Base-by-base conservation (phyloP, 2,329 filamentous ascomycete species). In the Colletotrichum gigasporum region DNA sequence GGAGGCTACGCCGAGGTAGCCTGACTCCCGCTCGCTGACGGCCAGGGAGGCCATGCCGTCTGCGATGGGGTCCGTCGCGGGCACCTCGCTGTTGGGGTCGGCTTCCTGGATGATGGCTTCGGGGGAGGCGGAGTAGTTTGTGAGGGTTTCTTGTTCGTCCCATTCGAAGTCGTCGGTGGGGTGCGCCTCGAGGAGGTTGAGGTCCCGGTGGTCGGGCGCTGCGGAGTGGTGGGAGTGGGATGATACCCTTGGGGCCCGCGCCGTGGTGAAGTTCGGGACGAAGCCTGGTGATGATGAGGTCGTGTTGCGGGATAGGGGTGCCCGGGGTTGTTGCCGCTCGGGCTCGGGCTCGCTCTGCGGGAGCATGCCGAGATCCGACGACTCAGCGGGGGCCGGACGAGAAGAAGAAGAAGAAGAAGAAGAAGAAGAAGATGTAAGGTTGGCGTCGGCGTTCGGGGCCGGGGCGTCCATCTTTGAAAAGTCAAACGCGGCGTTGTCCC, bases 1-100 rank as follows among this genome's bases (percentile, higher is more conserved):
- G 5, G 79, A 83, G 2, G 79, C 79, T 1, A 80, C 74, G 2
- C 81, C 82, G 8, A 83, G 75, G 68, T 83, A 83, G 5, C 81
- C 82, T 1, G 75, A 74, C 28, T 80, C 76, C 7, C 72, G 70
- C 39, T 78, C 75, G 18, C 71, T 70, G 16, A 78, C 72, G 2
- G 75, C 74, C 4, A 78, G 64, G 5, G 76, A 75, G 2, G 77
- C 76, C 76, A 79, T 79, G 10, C 77, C 77, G 47, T 79, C 77
- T n/a, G 75, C 69, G 11, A 76, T 71, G 2, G 74, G 73, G 4
- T 57, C 54, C 8, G 42, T 16, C 8, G 42, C 12, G 35, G 22
- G 11, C 4, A 22, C 20, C 22, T 63, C 53, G 3, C 70, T 71
- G 20, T 72, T 72, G 2, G 70, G 68, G 2, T 70, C 69, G 6